A percentile compares a stretch with the other conserved stretches of the same genome.
phyloP scores from a whole-genome alignment of 495 filamentous ascomycete genomes.

The Aspergillus sclerotioniger region DNA sequence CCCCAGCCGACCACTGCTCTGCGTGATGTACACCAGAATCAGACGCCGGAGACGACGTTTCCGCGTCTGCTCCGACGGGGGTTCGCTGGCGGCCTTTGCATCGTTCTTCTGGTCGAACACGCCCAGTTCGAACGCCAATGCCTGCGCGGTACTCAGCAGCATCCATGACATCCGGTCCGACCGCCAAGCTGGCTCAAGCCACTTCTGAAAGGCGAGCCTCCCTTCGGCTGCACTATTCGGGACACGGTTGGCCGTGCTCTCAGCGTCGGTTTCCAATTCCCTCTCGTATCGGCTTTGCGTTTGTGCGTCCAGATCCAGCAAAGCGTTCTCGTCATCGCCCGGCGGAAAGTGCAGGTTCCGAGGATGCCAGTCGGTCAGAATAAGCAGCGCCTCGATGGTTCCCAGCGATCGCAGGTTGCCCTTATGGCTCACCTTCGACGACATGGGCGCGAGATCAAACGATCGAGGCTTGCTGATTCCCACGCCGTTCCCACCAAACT shows the following conservation, averaged over 20 bases:
- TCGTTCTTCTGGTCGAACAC: slow-evolving; percentile 84
- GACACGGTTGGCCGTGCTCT: slow-evolving; percentile 24
- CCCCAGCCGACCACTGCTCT: slow-evolving; percentile 86
- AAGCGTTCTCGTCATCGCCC: slow-evolving; percentile 68
- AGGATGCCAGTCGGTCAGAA: slow-evolving; percentile 97
- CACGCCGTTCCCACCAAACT: slow-evolving; percentile 84
- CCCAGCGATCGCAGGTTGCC: slow-evolving; percentile 85
- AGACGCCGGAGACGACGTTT: slow-evolving; percentile 80
- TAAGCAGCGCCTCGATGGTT: slow-evolving; percentile 88
- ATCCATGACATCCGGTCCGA: slow-evolving; percentile 99
- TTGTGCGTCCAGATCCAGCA: slow-evolving; percentile 53
- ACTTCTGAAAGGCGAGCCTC: slow-evolving; percentile 76
- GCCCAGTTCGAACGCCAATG: slow-evolving; percentile 88
- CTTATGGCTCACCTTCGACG: slow-evolving; percentile 49
- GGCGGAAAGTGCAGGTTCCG: slow-evolving; percentile 93
- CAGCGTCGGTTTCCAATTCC: slow-evolving; percentile 38
- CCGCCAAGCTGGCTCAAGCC: slow-evolving; percentile 94
- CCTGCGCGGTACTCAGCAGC: slow-evolving; percentile 85
- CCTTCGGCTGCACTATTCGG: slow-evolving; percentile 54
- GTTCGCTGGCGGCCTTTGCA: slow-evolving; percentile 47
- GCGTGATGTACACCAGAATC: slow-evolving; percentile 84
- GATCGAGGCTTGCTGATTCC: slow-evolving; percentile 66
- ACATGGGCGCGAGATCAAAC: slow-evolving; percentile 61
- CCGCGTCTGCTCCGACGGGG: slow-evolving; percentile 62
- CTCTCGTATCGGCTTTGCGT: slow-evolving; percentile 31